Conservation (phyloP, 2,329 filamentous ascomycete genomes). For the Verruconis gallopava region DNA sequence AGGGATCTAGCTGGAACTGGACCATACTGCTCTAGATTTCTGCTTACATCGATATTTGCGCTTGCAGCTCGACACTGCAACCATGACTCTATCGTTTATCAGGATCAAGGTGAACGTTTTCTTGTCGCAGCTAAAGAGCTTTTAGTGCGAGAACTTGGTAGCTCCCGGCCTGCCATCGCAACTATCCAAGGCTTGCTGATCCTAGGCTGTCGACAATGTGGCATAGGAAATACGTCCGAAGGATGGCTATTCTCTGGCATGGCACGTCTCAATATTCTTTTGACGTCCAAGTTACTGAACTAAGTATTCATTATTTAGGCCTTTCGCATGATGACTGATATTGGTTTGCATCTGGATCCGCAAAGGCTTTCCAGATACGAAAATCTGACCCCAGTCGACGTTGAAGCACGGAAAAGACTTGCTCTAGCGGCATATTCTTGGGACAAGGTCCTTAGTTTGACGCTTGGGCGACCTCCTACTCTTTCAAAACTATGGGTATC, state of each 20-base stretch:
- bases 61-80: slow-evolving; percentile 14
- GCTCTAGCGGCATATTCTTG: slow-evolving; percentile 14
- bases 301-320: background rate
- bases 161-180: slow-evolving; percentile 13
- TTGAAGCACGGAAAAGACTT: slow-evolving; percentile 14
- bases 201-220: slow-evolving; percentile 15
- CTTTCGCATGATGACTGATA: slow-evolving; percentile 15
- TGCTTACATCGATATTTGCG: slow-evolving; percentile 15
- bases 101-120: slow-evolving; percentile 13
- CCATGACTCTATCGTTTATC: slow-evolving; percentile 11
- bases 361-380: slow-evolving; percentile 11
- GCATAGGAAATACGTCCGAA: slow-evolving; percentile 14
- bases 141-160: slow-evolving; percentile 12
- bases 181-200: slow-evolving; percentile 16
- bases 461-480: slow-evolving; percentile 14
- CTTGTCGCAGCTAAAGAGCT: slow-evolving; percentile 12
- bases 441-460: slow-evolving; percentile 16
- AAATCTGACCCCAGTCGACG: slow-evolving; percentile 12
- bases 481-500: slow-evolving; percentile 9
- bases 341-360: slow-evolving; percentile 14
- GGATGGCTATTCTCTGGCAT: slow-evolving; percentile 17
- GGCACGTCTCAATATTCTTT: slow-evolving; percentile 8
- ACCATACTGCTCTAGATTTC: slow-evolving; percentile 14
- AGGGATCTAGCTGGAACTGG: slow-evolving; percentile 14
- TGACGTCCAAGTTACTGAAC: background rate